These are phyloP conservation scores for Cucurbita ficifolia DNA, from an alignment of 306 rosid species.

Conservation along the genomic window DNA sequence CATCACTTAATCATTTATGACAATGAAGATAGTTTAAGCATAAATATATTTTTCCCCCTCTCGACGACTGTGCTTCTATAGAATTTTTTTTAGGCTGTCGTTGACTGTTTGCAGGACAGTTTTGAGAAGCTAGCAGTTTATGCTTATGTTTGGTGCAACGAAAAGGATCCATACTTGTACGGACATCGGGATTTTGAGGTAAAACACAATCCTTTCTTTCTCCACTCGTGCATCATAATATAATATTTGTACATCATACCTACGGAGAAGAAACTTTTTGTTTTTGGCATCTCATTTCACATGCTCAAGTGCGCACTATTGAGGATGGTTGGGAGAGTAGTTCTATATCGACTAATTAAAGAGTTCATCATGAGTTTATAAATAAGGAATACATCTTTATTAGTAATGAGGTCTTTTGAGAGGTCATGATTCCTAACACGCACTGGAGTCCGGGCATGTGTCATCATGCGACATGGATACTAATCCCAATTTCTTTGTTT, in stretches of 20 bases:
- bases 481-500: neutral
- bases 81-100: too few relatives aligned
- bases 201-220: neutral
- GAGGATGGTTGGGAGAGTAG: too few relatives aligned
- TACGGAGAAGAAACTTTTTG: neutral
- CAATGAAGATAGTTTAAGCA: neutral
- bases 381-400: too few relatives aligned
- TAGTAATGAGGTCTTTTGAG: too few relatives aligned
- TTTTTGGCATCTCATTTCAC: neutral
- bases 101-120: slow-evolving; percentile 34
- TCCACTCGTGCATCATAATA: neutral
- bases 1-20: neutral
- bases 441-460: too few relatives aligned
- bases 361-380: too few relatives aligned
- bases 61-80: neutral
- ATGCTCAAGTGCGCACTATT: neutral
- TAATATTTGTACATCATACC: neutral
- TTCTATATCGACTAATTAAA: too few relatives aligned
- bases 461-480: too few relatives aligned
- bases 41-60: neutral
- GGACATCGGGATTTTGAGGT: slow-evolving; percentile 94
- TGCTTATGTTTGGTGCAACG: slow-evolving; percentile 63
- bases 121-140: slow-evolving; percentile 31
- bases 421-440: too few relatives aligned
- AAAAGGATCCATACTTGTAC: slow-evolving; percentile 58